Evolutionary conservation across 495 filamentous ascomycete species (phyloP).

Genomic region (Penicillium simplicissimum): DNA sequence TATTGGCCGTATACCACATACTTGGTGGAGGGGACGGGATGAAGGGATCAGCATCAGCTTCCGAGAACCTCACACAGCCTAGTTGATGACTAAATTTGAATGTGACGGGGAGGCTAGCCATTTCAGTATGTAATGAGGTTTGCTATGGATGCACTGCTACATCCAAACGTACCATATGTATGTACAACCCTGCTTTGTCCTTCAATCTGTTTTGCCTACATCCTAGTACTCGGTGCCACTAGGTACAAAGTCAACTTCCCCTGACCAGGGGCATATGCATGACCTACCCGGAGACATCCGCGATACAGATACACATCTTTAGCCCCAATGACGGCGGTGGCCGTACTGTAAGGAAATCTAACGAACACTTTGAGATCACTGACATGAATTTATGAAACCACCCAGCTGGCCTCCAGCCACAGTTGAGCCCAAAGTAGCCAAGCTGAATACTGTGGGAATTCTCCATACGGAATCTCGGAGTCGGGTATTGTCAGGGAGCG

Average conservation of each 20-base stretch:
- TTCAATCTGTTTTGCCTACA: not conserved
- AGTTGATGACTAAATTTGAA: conserved; percentile 16
- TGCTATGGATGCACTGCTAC: not conserved
- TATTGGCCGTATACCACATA: conserved; percentile 11
- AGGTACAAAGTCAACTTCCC: not conserved
- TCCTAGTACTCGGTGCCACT: not conserved
- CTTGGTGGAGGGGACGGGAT: not conserved
- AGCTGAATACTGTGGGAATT: conserved; percentile 9
- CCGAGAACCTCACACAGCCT: conserved; percentile 3
- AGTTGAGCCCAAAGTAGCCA: conserved; percentile 18
- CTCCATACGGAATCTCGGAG: not conserved
- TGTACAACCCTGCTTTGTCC: not conserved
- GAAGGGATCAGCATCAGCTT: not conserved
- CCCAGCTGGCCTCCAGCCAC: conserved; percentile 15
- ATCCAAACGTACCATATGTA: not conserved
- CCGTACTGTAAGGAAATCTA: not conserved
- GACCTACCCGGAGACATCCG: not conserved
- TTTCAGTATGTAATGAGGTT: not conserved
- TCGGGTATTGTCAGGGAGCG: conserved; percentile 16
- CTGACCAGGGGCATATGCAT: not conserved
- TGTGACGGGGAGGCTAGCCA: not conserved
- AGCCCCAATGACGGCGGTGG: conserved; percentile 7
- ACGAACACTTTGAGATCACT: not conserved
- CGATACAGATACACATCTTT: not conserved
- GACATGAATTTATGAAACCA: not conserved